phyloP scores from a whole-genome alignment of 768 basidiomycete genomes.

The Xerocomus potaroensis region DNA sequence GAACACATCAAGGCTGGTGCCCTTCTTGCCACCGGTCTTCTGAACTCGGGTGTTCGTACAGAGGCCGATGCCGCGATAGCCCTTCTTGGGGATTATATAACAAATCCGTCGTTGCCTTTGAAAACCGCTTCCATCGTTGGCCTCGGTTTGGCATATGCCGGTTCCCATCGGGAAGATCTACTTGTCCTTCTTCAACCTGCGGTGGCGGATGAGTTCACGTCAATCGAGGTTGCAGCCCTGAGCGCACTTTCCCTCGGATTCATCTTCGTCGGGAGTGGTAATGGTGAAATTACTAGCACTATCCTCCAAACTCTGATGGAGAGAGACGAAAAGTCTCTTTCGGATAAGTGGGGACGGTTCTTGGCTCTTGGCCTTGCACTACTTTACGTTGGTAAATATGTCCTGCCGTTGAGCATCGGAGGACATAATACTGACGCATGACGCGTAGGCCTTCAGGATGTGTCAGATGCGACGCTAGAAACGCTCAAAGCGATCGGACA shows the following conservation, averaged over 20 bases:
- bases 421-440: constrained; percentile 7
- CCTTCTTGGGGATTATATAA: constrained; percentile 84
- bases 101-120: constrained; percentile 78
- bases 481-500: constrained; percentile 92
- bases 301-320: constrained; percentile 94
- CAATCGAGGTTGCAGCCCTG: constrained; percentile 86
- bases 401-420: background rate
- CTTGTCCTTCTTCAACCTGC: constrained; percentile 72
- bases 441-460: constrained; percentile 78
- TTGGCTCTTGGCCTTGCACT: constrained; percentile 86
- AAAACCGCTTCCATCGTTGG: constrained; percentile 89
- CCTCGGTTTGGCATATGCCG: constrained; percentile 90
- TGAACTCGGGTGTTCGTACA: constrained; percentile 84
- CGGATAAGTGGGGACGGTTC: constrained; percentile 93
- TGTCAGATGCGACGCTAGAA: constrained; percentile 89
- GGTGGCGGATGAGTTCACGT: constrained; percentile 73
- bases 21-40: constrained; percentile 88
- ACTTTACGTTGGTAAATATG: constrained; percentile 75
- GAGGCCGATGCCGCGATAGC: constrained; percentile 93
- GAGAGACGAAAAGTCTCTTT: constrained; percentile 64
- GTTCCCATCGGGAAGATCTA: constrained; percentile 88
- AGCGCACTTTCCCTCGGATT: constrained; percentile 90
- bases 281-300: constrained; percentile 86
- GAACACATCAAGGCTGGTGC: constrained; percentile 99
- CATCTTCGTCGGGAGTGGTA: constrained; percentile 91